Percentiles rank a stretch among this genome's conserved stretches.
These are phyloP conservation scores for Penicillium sp. DNA, from an alignment of 2,329 filamentous ascomycete genomes.

Conservation along the genomic window DNA sequence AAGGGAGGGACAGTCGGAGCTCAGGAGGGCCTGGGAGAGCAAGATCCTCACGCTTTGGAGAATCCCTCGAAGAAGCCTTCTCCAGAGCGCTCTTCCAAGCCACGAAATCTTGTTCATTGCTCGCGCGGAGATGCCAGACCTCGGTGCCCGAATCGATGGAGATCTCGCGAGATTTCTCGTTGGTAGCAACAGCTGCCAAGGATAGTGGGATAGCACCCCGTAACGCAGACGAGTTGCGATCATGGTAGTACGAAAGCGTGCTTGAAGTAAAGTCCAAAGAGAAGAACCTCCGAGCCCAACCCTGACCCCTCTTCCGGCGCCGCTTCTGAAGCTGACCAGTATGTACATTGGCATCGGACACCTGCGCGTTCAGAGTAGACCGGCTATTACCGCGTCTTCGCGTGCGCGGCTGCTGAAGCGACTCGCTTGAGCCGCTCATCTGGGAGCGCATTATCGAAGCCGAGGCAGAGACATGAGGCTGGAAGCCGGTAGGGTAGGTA, in stretches of 20 bases:
- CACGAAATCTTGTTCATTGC: conserved; percentile 77
- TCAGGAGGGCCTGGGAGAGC: conserved; percentile 17
- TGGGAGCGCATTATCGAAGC: conserved; percentile 41
- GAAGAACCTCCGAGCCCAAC: conserved; percentile 90
- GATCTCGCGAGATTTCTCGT: conserved; percentile 84
- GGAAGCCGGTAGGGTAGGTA: conserved; percentile 78
- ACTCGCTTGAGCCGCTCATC: conserved; percentile 51
- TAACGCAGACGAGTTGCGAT: conserved; percentile 86
- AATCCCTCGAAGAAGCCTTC: conserved; percentile 68
- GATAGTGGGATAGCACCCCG: conserved; percentile 90
- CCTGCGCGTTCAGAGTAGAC: conserved; percentile 24
- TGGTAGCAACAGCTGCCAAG: conserved; percentile 84
- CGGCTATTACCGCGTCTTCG: conserved; percentile 32
- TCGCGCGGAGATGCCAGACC: conserved; percentile 88
- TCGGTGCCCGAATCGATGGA: conserved; percentile 96
- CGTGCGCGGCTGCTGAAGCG: conserved; percentile 41
- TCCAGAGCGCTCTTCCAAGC: conserved; percentile 86
- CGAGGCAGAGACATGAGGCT: conserved; percentile 47
- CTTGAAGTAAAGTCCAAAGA: conserved; percentile 92
- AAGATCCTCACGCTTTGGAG: conserved; percentile 29
- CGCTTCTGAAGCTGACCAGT: conserved; percentile 86
- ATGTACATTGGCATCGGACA: conserved; percentile 57
- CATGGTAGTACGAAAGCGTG: conserved; percentile 94
- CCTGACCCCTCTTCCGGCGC: conserved; percentile 87
- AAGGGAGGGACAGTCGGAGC: conserved; percentile 33